phyloP scores from a whole-genome alignment of 495 filamentous ascomycete genomes.

The Lineolata rhizophorae region DNA sequence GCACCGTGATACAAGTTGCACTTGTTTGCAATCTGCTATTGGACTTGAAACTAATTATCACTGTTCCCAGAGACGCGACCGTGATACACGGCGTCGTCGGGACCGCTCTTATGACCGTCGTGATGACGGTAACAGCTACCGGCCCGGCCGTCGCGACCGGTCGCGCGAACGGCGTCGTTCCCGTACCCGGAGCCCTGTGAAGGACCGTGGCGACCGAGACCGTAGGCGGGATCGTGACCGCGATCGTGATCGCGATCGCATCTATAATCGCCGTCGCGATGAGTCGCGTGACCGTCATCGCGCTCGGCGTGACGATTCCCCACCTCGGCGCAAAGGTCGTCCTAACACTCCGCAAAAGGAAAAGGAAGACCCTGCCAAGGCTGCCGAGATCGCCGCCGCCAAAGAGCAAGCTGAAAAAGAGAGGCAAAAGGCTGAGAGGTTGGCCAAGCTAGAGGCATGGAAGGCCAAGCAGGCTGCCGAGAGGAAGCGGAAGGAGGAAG shows the following conservation, averaged over 20 bases:
- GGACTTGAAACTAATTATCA: background rate
- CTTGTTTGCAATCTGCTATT: too few relatives aligned
- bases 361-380: conserved; percentile 22
- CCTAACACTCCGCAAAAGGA: conserved; percentile 36
- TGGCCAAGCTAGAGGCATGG: conserved; percentile 77
- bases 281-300: conserved; percentile 42
- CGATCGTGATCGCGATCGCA: conserved; percentile 27
- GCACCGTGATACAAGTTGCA: too few relatives aligned
- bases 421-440: conserved; percentile 52
- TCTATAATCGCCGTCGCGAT: conserved; percentile 46
- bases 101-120: conserved; percentile 2
- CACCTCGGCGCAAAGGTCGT: too few relatives aligned
- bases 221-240: conserved; percentile 33
- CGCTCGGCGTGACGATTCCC: conserved; percentile 37
- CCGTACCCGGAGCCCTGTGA: background rate
- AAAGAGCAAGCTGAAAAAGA: conserved; percentile 46
- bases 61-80: conserved; percentile 2
- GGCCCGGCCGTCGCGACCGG: conserved; percentile 10
- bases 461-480: conserved; percentile 61
- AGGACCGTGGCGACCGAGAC: background rate
- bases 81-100: background rate
- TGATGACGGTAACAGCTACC: conserved; percentile 10
- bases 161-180: conserved; percentile 4
- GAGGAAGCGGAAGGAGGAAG: conserved; percentile 45
- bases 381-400: conserved; percentile 31